Conservation (phyloP, 164 flowering plant genomes). For the Echeveria elegans region DNA sequence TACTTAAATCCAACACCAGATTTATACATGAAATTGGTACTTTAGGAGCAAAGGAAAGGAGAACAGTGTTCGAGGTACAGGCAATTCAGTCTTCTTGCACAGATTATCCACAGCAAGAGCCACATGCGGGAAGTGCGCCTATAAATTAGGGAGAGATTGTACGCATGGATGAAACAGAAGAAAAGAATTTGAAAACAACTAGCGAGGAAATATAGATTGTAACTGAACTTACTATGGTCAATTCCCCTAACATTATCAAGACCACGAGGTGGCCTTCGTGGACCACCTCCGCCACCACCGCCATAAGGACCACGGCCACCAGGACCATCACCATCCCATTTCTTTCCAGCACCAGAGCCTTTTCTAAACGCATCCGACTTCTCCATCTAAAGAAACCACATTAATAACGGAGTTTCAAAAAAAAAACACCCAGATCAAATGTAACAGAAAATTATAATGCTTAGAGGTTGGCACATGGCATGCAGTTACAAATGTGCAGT, state of each 20-base stretch:
- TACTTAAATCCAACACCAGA: too few relatives aligned
- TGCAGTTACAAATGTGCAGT: too few relatives aligned
- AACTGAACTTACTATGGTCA: constrained; percentile 64
- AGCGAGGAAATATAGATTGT: not conserved
- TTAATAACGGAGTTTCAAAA: not conserved
- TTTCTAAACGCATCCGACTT: constrained; percentile 85
- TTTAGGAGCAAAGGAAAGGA: too few relatives aligned
- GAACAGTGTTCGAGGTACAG: too few relatives aligned
- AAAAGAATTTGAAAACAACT: not conserved
- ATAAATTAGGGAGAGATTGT: constrained; percentile 10
- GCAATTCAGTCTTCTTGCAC: constrained; percentile 4
- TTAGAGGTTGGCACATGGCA: too few relatives aligned
- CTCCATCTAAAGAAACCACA: constrained; percentile 56
- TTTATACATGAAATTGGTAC: too few relatives aligned
- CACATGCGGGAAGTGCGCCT: constrained; percentile 95
- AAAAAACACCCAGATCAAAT: too few relatives aligned
- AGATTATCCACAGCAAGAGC: constrained; percentile 81
- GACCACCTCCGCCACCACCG: constrained; percentile 36
- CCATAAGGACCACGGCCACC: constrained; percentile 91
- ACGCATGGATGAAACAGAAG: not conserved
- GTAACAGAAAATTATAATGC: not conserved
- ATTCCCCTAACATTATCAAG: constrained; percentile 81
- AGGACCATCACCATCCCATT: constrained; percentile 94
- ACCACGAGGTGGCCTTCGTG: constrained; percentile 77
- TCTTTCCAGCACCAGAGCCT: constrained; percentile 62